Conservation (phyloP, 345 rosid genomes). For the Rubroshorea leprosula region DNA sequence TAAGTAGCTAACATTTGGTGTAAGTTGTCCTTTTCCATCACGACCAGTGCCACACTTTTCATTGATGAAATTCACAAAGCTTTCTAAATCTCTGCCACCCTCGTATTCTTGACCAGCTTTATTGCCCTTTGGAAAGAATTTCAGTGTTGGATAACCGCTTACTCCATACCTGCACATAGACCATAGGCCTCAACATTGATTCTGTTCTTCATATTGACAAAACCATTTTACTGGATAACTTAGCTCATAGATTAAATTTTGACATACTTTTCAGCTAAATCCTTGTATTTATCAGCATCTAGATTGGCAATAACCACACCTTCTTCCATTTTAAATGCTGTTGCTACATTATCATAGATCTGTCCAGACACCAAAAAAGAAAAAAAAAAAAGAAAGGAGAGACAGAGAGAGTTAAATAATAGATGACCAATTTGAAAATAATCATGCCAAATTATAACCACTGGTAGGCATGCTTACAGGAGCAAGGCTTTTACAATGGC, state of each 20-base stretch:
- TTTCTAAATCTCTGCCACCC: conserved; percentile 85
- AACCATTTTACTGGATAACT: neutral
- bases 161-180: conserved; percentile 60
- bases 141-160: conserved; percentile 88
- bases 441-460: neutral
- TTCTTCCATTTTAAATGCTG: conserved; percentile 68
- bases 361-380: conserved; percentile 21
- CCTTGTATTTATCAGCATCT: conserved; percentile 84
- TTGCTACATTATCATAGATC: conserved; percentile 86
- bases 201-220: neutral
- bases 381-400: no score
- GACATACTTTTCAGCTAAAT: conserved; percentile 76
- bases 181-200: neutral
- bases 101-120: conserved; percentile 93
- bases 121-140: conserved; percentile 84
- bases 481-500: conserved; percentile 96
- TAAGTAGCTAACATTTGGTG: conserved; percentile 49
- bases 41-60: conserved; percentile 82
- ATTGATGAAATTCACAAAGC: conserved; percentile 80
- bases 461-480: conserved; percentile 53
- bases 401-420: no score
- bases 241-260: neutral
- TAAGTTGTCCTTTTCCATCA: conserved; percentile 81
- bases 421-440: conserved; percentile 4
- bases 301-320: conserved; percentile 85